phyloP scores from a whole-genome alignment of 306 rosid genomes.

The Glycine latifolia region DNA sequence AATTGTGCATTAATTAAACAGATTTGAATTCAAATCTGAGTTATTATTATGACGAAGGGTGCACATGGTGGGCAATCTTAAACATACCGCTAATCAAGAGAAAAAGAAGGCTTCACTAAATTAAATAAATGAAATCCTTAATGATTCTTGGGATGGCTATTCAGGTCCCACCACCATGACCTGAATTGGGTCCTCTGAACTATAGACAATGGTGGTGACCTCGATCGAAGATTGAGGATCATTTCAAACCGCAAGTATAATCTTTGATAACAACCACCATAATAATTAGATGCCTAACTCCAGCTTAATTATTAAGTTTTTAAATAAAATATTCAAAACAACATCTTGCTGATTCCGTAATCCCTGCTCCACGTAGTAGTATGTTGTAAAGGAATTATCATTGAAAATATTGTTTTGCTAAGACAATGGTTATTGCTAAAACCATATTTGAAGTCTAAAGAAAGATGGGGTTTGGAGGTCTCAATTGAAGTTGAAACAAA shows the following conservation, averaged over 20 bases:
- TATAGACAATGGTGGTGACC: slow-evolving; percentile 37
- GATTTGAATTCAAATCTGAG: slow-evolving; percentile 54
- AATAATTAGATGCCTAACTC: slow-evolving; percentile 38
- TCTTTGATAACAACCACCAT: slow-evolving; percentile 20
- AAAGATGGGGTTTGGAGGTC: not conserved
- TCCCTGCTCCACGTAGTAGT: not conserved
- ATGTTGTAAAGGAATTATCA: slow-evolving; percentile 11
- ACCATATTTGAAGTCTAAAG: not conserved
- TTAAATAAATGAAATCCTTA: slow-evolving; percentile 31
- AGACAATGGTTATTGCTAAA: not conserved
- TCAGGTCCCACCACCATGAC: slow-evolving; percentile 49
- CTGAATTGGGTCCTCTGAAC: slow-evolving; percentile 41
- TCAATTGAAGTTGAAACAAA: slow-evolving; percentile 11
- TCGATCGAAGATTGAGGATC: slow-evolving; percentile 52
- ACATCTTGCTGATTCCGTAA: slow-evolving; percentile 4
- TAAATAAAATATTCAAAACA: not conserved
- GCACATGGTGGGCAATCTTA: slow-evolving; percentile 56
- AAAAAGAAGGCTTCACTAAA: slow-evolving; percentile 24
- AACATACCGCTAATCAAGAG: slow-evolving; percentile 46
- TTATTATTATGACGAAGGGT: slow-evolving; percentile 10
- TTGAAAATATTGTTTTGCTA: not conserved
- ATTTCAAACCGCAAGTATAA: slow-evolving; percentile 42
- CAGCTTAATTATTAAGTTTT: not conserved
- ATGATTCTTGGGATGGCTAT: slow-evolving; percentile 43
- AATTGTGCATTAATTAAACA: slow-evolving; percentile 39